Evolutionary conservation across 768 basidiomycete species (phyloP).

Genomic region (Lactifluus pinguis): DNA sequence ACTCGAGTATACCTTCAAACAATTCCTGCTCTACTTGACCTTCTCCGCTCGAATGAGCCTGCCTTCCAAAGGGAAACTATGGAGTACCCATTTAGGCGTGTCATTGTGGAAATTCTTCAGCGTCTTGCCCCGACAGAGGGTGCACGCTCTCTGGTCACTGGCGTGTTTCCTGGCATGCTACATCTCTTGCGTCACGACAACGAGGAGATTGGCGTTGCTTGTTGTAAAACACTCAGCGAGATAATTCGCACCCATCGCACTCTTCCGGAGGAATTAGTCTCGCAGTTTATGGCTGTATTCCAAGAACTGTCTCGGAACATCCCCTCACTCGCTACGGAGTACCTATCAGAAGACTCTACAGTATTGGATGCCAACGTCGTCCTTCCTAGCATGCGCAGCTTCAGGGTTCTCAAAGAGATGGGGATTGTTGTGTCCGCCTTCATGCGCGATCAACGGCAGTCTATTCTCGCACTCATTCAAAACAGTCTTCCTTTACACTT

Average conservation of each 20-base stretch:
- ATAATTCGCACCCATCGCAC: constrained; percentile 69
- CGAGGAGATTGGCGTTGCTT: constrained; percentile 87
- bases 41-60: constrained; percentile 60
- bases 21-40: constrained; percentile 63
- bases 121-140: constrained; percentile 76
- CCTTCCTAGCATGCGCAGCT: constrained; percentile 71
- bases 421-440: constrained; percentile 87
- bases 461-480: constrained; percentile 58
- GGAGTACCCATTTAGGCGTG: constrained; percentile 79
- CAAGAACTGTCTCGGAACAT: constrained; percentile 72
- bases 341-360: constrained; percentile 59
- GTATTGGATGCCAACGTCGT: constrained; percentile 46
- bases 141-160: constrained; percentile 55
- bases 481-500: constrained; percentile 71
- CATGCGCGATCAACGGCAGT: constrained; percentile 66
- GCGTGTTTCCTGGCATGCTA: constrained; percentile 74
- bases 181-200: constrained; percentile 82
- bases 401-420: constrained; percentile 92
- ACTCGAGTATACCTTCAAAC: constrained; percentile 60
- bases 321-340: constrained; percentile 58
- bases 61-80: constrained; percentile 55
- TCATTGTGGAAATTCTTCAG: constrained; percentile 82
- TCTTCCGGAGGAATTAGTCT: constrained; percentile 61
- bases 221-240: constrained; percentile 89
- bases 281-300: constrained; percentile 74